Base-by-base conservation (phyloP, 2,329 filamentous ascomycete species). In the Neofusicoccum cordaticola region DNA sequence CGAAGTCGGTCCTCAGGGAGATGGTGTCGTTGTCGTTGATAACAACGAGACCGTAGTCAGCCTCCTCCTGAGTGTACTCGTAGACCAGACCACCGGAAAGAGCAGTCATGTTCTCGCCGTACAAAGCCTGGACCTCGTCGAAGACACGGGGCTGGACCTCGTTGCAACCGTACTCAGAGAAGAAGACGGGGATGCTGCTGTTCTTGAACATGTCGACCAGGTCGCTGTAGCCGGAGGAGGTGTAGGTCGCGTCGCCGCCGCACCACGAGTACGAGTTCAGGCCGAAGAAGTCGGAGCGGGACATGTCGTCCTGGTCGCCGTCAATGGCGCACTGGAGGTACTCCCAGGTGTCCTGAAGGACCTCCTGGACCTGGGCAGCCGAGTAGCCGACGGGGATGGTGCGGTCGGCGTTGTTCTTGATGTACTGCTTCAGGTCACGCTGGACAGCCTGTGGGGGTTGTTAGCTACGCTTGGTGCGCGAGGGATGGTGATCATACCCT, bases 81-180 rank as follows among this genome's bases (percentile, higher is more conserved):
- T 94, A 95, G 51, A 94, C 90, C 51, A 95, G 83, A 68, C 90
- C 91, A 67, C 91, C 91, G 63, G 87, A 89, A 72, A 94, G 87
- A 64, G 86, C 81, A 17, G 81, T 88, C 89, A 94, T 93, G 68
- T 91, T 71, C 44, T 82, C 72, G 64, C 90, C 84, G 77, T 94
- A 94, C 69, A 95, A 87, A 67, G 88, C 82, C 63, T 81, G 82
- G 12, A 92, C 88, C 78, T 95, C 91, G 69, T 90, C 89, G 80
- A 93, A 95, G 70, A 87, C 78, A 69, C 91, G 89, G 13, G 90
- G 88, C 34, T 80, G 75, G 13, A 87, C 86, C 42, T 83, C 81
- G 80, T 93, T 94, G 85, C 91, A 94, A 66, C 91, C 91, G 71
- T 88, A 89, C 74, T 95, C 91, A 68, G 89, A 91, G 82, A 91